Evolutionary conservation across 371 early-diverging fungal genomes (phyloP), one percentile per base, ranked within the genome.

Genomic region (Rhizopus stolonifer): DNA sequence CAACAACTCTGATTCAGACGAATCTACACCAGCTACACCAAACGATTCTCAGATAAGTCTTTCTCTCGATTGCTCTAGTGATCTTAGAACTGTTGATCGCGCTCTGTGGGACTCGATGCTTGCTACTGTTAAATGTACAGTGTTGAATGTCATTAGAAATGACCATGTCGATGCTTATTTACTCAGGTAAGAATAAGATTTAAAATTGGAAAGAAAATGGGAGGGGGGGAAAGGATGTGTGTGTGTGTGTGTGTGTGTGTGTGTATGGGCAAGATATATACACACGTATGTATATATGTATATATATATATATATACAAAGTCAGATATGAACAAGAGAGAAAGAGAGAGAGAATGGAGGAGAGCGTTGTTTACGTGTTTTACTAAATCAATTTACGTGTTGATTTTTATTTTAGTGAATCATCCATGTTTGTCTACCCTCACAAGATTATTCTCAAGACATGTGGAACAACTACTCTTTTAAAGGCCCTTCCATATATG

Each of bases 401-500:
- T 42, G 34, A 48, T 57, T 52, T 59, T 64, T 39, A 11, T n/a
- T 42, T 18, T 49, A 84, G 90, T 65, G 98, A 97, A 79, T 93
- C 93, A 22, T 95, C 96, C 49, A 87, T 97, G 87, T 97, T 97
- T 77, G 93, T 97, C 33, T 96, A 93, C 68, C 86, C 89, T 19
- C 90, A 94, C 82, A 92, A 92, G 58, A 61, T 97, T 36, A 92
- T 97, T 48, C 76, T 97, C 56, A 97, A 97, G 76, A 97, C 98
- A 6, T 97, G 98, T 74, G 98, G 98, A 21, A 95, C 96, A 4
- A 96, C 98, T 18, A 96, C 95, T 0, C 75, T 95, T 26, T 74
- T 97, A 59, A 76, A 87, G 56, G 90, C 95, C 19, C 63, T 97
- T 39, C 88, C 92, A 38, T 80, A 86, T 40, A 84, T 97, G 38